Evolutionary conservation across 2,329 filamentous ascomycete species (phyloP), one percentile per base, ranked within the genome.

Genomic region (Colletotrichum cordylinicola): DNA sequence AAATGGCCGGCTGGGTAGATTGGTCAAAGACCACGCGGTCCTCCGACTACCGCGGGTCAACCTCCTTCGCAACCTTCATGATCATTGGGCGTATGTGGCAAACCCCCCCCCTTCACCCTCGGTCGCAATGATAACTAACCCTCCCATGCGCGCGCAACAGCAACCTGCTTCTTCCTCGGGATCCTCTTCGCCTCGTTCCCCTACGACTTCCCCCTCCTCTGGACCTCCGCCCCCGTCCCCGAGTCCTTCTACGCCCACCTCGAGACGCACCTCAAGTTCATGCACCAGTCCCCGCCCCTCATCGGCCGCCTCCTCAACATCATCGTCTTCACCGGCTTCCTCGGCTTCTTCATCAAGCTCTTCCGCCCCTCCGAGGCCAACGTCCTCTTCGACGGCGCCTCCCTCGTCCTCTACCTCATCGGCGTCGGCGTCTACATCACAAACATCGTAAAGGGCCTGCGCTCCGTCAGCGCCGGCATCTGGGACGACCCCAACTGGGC

Each of bases 121-220:
- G 9, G 31, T 33, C 31, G 9, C 43, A 48, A 48, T 21, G 43
- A 48, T 48, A 35, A 35, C 62, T 27, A 16, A 67, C 12, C 6
- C 33, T 67, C 55, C 72, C 70, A 61, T 66, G 69, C 9, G 43
- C 43, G 43, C 43, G 43, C n/a, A n/a, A 48, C 80, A 96, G 94
- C 94, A 78, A 96, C 94, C 79, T 98, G 95, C 86, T 99, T 99
- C 91, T 98, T 98, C 91, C 94, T 99, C 78, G 97, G 97, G 81
- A 96, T 98, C 85, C 93, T 99, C 86, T 99, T 98, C 91, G 96
- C 96, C 81, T 93, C 93, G 78, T 98, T 98, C 86, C 96, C 97
- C 77, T 99, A 98, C 89, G 97, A 98, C 89, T 97, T 95, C 87
- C 94, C 95, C 76, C 93, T 97, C 78, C 93, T 98, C 70, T 98